Conservation (phyloP, 164 flowering plant species). For the Sextonia rubra region DNA sequence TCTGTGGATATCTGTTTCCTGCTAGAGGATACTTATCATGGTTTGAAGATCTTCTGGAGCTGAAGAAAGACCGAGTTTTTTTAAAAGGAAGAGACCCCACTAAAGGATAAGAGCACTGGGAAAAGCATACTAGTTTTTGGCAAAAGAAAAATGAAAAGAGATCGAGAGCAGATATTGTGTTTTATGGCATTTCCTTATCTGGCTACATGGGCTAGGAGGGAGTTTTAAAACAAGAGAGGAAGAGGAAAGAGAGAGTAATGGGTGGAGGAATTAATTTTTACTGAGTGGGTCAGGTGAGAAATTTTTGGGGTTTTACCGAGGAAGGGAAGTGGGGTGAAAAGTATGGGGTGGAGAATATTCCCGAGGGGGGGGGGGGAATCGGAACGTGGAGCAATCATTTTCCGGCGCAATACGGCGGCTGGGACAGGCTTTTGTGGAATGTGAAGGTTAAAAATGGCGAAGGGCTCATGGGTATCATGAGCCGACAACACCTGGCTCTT, state of each 20-base stretch:
- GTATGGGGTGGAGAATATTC: background rate
- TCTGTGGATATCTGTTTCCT: conserved; percentile 6
- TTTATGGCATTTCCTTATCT: background rate
- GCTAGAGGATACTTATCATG: background rate
- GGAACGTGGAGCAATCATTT: conserved; percentile 17
- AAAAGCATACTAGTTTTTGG: background rate
- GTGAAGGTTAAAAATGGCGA: background rate
- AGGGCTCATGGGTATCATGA: background rate
- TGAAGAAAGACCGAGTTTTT: background rate
- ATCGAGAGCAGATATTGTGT: background rate
- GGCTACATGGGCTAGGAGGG: background rate
- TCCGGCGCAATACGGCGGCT: conserved; percentile 23
- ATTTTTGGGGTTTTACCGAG: background rate
- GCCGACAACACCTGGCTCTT: conserved; percentile 9
- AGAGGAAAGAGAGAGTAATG: background rate
- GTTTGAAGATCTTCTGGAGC: background rate
- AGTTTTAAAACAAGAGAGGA: background rate
- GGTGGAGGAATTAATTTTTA: background rate
- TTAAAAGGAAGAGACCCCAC: background rate
- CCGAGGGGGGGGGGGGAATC: background rate
- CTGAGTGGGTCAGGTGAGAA: background rate
- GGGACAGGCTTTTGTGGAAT: conserved; percentile 11
- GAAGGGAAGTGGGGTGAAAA: background rate
- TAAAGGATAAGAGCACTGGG: background rate
- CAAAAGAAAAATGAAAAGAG: background rate